These are phyloP conservation scores for Aurantiochytrium sp. DNA, from an alignment of 108 stramenopile genomes.

Conservation along the genomic window DNA sequence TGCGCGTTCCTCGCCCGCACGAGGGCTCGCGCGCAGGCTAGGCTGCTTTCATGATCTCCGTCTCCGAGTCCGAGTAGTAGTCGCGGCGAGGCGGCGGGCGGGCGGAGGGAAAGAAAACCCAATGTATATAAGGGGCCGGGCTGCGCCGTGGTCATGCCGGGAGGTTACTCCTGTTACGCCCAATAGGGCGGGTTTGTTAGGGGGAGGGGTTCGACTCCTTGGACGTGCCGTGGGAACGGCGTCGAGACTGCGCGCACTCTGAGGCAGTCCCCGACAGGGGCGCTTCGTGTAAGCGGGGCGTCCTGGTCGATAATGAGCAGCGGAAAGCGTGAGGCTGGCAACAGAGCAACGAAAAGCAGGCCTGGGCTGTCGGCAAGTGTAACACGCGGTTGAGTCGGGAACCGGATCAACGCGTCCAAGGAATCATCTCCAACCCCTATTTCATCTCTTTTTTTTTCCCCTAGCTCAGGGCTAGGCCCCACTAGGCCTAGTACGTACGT, in stretches of 20 bases:
- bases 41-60: no score
- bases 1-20: no score
- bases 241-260: conserved; percentile 23
- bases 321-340: conserved; percentile 10
- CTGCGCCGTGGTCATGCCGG: neutral
- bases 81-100: no score
- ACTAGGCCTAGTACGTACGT: no score
- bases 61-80: no score
- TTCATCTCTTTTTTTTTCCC: neutral
- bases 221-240: conserved; percentile 13
- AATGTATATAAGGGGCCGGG: neutral
- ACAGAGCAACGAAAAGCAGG: conserved; percentile 23
- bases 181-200: neutral
- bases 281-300: neutral
- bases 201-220: neutral
- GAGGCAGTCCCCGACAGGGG: conserved; percentile 12
- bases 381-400: conserved; percentile 19
- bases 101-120: neutral
- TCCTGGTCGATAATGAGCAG: conserved; percentile 15
- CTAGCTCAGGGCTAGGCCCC: no score
- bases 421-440: neutral
- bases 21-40: no score
- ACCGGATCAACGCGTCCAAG: neutral
- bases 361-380: neutral
- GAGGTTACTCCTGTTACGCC: conserved; percentile 23